phyloP scores from a whole-genome alignment of 208 protist genomes.

The Trypanosoma avium region DNA sequence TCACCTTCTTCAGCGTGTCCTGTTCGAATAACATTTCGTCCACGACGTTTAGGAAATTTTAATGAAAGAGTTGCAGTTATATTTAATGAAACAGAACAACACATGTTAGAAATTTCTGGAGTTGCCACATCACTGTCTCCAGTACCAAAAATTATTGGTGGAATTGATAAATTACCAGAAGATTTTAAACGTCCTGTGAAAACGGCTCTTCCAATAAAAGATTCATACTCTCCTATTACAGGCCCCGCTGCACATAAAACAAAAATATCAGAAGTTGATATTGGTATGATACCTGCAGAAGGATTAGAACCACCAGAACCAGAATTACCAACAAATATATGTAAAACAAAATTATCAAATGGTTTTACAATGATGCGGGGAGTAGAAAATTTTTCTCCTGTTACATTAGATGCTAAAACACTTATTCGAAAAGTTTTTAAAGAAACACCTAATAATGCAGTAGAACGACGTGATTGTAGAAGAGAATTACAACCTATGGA shows the following conservation, averaged over 20 bases:
- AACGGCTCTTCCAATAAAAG: not conserved
- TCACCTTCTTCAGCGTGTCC: conserved; percentile 32
- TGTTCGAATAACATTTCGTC: conserved; percentile 79
- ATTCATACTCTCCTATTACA: not conserved
- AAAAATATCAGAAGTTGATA: conserved; percentile 45
- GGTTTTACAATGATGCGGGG: conserved; percentile 16
- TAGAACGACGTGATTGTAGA: conserved; percentile 91
- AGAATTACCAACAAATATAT: conserved; percentile 11
- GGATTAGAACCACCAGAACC: conserved; percentile 69
- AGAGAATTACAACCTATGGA: conserved; percentile 87
- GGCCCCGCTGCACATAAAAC: conserved; percentile 6
- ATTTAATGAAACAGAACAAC: conserved; percentile 70
- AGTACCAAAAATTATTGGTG: conserved; percentile 29
- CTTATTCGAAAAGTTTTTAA: conserved; percentile 87
- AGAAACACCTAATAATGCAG: conserved; percentile 61
- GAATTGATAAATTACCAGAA: conserved; percentile 42
- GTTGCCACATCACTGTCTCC: conserved; percentile 36
- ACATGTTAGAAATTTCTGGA: conserved; percentile 56
- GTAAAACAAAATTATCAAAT: conserved; percentile 23
- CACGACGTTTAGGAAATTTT: conserved; percentile 78
- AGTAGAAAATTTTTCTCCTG: conserved; percentile 45
- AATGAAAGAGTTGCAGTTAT: conserved; percentile 52
- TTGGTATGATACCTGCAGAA: conserved; percentile 86
- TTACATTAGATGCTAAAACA: conserved; percentile 73
- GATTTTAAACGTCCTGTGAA: conserved; percentile 54